Base-by-base conservation (phyloP, 2,329 filamentous ascomycete species). In the Hypomyces rosellus region DNA sequence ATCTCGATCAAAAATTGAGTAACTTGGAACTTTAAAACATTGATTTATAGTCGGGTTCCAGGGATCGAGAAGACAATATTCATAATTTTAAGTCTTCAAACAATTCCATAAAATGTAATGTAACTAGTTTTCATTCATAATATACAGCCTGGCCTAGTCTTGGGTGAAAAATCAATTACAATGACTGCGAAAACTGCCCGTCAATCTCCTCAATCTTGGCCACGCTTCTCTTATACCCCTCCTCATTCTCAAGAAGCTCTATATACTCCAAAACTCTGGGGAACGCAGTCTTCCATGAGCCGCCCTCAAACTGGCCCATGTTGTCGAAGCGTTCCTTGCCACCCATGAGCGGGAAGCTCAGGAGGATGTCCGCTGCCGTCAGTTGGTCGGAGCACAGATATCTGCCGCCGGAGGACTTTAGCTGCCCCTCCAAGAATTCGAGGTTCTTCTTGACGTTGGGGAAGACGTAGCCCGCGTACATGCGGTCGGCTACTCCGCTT, bases 271-370 rank as follows among this genome's bases (percentile, higher is more conserved):
- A 71, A 3, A 77, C 56, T 57, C 68, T 71, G 6, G 77, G 77
- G 51, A 68, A 73, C 45, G 65, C 59, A 4, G 55, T 57, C 53
- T 61, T 62, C 57, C 72, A 73, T 8, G 65, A 66, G 2, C 68
- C 70, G 4, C 61, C 65, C 49, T 72, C 64, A 65, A 70, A 79
- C 22, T 57, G 59, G 7, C 71, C 73, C 52, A 76, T 65, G 0
- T 59, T 57, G 25, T 70, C 64, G 39, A 76, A 64, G 48, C 65
- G 65, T 13, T 63, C 58, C 56, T 69, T 68, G 34, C 68, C 68
- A 9, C 69, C 69, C 45, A 81, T 69, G 49, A 81, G 63, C 13
- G 71, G 72, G 63, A 76, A 81, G 63, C 75, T 77, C 57, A 80
- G 64, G 48, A 80, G 63, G 50, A 81, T 74, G 54, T 80, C 77